Evolutionary conservation across 2,329 filamentous ascomycete species (phyloP), one percentile per base, ranked within the genome.

Genomic region (Aspergillus sp.): DNA sequence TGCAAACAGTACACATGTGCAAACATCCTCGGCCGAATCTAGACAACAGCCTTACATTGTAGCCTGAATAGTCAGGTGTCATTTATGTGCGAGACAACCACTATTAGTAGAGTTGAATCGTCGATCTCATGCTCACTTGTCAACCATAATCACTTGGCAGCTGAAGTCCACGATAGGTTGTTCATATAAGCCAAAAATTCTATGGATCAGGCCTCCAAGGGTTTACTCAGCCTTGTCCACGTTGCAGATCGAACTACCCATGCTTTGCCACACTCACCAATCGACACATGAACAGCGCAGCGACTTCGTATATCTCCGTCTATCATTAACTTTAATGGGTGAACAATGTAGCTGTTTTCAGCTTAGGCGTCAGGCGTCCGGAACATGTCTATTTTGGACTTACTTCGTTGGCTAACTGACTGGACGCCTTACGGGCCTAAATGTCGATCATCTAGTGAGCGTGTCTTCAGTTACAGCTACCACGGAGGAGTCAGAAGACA

Each of bases 1-100:
- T 58, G 56, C 56, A 58, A 58, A 58, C 56, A 47, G 15, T 13
- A 43, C 19, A 36, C 36, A 36, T 13, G 32, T 23, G 41, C 41
- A 23, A 23, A 13, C 12, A 19, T 6, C 41, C 41, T 45, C 10
- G 19, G 41, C 4, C 21, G 12, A 21, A 45, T 45, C 12, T 8
- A 15, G 4, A 13, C 10, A 7, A 21, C 4, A 6, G 41, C 41
- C 19, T 21, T 21, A 1, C 7, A 5, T 19, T 4, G 23, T 23
- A 21, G 41, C 41, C 41, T 45, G 19, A 6, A 21, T 19, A 19
- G 0, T 45, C 10, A 45, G 41, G 41, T 45, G 19, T 45, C 41
- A 21, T 13, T 23, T 45, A 19, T 10, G 4, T 21, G 5, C 41
- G 6, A 13, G 10, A 32, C 10, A 10, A 32, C 12, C 5, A 13